Conservation (phyloP, 768 basidiomycete genomes). For the Suillus decipiens region DNA sequence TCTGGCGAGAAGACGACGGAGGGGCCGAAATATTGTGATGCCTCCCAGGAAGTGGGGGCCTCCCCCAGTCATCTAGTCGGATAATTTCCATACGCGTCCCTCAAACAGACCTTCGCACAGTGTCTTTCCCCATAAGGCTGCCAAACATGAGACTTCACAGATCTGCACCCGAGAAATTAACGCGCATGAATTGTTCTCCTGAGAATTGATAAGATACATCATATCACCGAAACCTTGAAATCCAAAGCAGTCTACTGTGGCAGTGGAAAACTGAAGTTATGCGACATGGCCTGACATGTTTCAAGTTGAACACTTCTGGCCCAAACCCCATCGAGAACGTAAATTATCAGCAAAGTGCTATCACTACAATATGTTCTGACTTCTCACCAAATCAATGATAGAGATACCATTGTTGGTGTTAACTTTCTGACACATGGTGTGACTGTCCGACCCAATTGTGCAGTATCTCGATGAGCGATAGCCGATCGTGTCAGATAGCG, state of each 20-base stretch:
- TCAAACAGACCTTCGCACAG: not conserved
- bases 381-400: not conserved
- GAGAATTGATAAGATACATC: conserved; percentile 2
- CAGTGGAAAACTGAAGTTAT: not conserved
- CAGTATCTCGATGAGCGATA: not conserved
- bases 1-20: not conserved
- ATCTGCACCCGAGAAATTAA: not conserved
- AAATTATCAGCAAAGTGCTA: not conserved
- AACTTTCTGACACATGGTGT: not conserved
- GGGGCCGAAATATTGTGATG: not conserved
- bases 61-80: not conserved
- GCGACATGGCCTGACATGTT: not conserved
- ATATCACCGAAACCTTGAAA: not conserved
- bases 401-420: not conserved
- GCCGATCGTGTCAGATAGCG: not conserved
- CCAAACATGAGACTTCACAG: not conserved
- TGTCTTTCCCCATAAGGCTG: not conserved
- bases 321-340: not conserved
- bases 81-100: not conserved
- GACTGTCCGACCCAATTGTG: not conserved
- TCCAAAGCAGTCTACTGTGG: too few relatives aligned
- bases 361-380: not conserved
- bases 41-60: not conserved
- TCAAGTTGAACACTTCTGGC: not conserved
- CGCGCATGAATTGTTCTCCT: not conserved